phyloP scores from a whole-genome alignment of 2,329 filamentous ascomycete species.

The Xylaria sp. region DNA sequence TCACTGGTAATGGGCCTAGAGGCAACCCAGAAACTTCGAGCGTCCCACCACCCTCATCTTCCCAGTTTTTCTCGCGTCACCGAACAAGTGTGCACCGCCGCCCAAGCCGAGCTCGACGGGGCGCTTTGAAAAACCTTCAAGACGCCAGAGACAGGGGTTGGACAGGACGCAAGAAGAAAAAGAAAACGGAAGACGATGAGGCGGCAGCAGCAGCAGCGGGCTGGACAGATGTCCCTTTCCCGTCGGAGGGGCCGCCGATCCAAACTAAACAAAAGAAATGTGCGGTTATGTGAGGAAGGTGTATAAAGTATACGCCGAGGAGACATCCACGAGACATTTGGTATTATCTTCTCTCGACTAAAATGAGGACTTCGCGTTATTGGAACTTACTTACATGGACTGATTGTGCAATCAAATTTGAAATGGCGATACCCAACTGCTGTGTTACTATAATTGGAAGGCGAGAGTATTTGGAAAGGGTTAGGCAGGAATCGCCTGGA shows the following conservation, averaged over 20 bases:
- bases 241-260: conserved; percentile 45
- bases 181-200: conserved; percentile 49
- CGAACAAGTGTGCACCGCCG: conserved; percentile 59
- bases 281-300: conserved; percentile 60
- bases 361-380: background rate
- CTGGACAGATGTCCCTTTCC: conserved; percentile 64
- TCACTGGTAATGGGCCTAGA: conserved; percentile 55
- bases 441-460: conserved; percentile 3
- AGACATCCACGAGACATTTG: background rate
- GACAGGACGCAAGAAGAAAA: conserved; percentile 57
- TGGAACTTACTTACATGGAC: background rate
- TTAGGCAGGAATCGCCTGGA: background rate
- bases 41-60: conserved; percentile 27
- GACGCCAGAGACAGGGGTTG: conserved; percentile 70
- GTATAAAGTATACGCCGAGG: background rate
- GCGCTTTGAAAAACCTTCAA: conserved; percentile 70
- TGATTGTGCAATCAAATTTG: conserved; percentile 13
- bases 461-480: background rate
- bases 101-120: conserved; percentile 67
- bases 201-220: conserved; percentile 59
- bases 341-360: background rate
- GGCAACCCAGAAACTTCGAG: conserved; percentile 19
- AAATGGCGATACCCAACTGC: conserved; percentile 24
- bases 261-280: conserved; percentile 60
- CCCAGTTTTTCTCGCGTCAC: conserved; percentile 55